Conservation (phyloP, 768 basidiomycete genomes). For the Hygrocybe punicea region DNA sequence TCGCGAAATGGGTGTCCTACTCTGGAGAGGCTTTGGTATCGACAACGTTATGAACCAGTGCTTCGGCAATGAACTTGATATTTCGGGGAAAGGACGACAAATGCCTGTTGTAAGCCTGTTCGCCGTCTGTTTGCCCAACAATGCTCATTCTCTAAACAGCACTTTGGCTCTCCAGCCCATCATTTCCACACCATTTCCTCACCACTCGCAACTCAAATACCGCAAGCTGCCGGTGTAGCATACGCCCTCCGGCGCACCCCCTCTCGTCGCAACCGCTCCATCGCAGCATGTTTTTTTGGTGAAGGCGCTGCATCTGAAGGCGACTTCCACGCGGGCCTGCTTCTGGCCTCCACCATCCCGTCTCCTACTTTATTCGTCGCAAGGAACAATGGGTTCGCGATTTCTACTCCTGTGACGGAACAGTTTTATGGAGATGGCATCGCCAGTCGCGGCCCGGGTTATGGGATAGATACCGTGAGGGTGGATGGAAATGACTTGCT, state of each 20-base stretch:
- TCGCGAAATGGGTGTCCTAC: constrained; percentile 84
- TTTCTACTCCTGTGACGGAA: constrained; percentile 86
- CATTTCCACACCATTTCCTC: constrained; percentile 96
- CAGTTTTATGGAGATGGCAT: constrained; percentile 94
- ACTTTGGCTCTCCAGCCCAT: constrained; percentile 78
- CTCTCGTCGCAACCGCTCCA: constrained; percentile 59
- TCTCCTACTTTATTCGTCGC: constrained; percentile 72
- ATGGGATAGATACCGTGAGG: constrained; percentile 86
- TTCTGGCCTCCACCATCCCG: constrained; percentile 73
- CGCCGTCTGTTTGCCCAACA: not conserved
- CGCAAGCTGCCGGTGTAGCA: constrained; percentile 89
- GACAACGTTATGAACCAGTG: constrained; percentile 88
- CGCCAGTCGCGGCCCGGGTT: constrained; percentile 85
- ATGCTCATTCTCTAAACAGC: constrained; percentile 40
- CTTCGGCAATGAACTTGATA: constrained; percentile 82
- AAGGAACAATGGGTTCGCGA: constrained; percentile 89
- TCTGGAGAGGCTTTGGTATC: constrained; percentile 81
- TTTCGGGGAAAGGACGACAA: constrained; percentile 78
- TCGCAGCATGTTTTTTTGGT: constrained; percentile 88
- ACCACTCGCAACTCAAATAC: constrained; percentile 90
- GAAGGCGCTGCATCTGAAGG: constrained; percentile 89
- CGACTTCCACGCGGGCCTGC: constrained; percentile 91
- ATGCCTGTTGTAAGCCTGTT: constrained; percentile 77
- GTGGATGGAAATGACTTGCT: constrained; percentile 94
- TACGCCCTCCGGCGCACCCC: constrained; percentile 84